Conservation (phyloP, 129 eudicot genomes). For the Chrysanthemum seticuspe region DNA sequence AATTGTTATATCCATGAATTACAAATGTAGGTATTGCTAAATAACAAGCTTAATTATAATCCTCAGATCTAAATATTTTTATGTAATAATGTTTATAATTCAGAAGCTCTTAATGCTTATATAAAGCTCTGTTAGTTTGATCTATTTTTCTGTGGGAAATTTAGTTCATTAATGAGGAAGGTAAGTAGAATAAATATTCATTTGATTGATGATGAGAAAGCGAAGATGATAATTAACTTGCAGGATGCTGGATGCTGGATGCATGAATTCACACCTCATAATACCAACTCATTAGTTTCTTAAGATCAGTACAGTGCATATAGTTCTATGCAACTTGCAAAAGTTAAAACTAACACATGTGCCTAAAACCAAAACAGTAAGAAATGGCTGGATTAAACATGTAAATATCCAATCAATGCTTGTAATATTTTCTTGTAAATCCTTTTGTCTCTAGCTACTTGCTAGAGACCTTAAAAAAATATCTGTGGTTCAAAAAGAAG, state of each 20-base stretch:
- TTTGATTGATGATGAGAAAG: background rate
- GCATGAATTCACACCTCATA: background rate
- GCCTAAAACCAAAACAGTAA: conserved; percentile 5
- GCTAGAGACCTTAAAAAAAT: too few species aligned
- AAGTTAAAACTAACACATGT: background rate
- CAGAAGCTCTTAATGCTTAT: too few species aligned
- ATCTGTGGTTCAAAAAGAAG: too few species aligned
- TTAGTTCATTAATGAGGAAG: background rate
- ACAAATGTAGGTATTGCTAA: too few species aligned
- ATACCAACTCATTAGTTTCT: background rate
- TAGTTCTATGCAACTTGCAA: conserved; percentile 5
- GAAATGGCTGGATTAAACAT: background rate
- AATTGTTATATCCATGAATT: too few species aligned
- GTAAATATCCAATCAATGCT: too few species aligned
- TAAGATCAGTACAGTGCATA: background rate
- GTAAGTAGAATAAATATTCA: background rate
- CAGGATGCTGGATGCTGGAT: background rate
- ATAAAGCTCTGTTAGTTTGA: too few species aligned
- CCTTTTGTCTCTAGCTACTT: too few species aligned
- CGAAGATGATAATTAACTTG: conserved; percentile 1
- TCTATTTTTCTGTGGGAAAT: background rate
- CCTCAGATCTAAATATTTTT: too few species aligned
- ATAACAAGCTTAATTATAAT: too few species aligned
- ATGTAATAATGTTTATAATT: too few species aligned
- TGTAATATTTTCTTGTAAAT: too few species aligned